Evolutionary conservation across 208 protist species (phyloP).

Genomic region (Lotmaria passim): DNA sequence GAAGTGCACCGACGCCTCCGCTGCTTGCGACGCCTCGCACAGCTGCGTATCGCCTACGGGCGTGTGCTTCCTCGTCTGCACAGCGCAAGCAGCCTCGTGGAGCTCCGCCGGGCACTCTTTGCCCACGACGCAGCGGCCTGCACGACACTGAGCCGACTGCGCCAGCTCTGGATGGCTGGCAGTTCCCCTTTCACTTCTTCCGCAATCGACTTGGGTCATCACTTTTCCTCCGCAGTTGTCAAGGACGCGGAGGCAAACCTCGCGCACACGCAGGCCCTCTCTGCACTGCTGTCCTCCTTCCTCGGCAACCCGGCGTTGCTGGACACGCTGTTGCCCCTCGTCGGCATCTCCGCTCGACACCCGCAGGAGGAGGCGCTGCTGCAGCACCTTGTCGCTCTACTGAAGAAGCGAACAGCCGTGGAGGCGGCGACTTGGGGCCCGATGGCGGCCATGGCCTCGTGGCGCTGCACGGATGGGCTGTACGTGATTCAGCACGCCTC

Average conservation of each 20-base stretch:
- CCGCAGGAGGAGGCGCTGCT: conserved; percentile 57
- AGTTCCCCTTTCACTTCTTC: neutral
- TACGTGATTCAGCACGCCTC: conserved; percentile 62
- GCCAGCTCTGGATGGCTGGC: neutral
- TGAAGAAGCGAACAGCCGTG: conserved; percentile 21
- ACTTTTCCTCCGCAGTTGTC: neutral
- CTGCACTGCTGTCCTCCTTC: conserved; percentile 22
- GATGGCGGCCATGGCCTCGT: conserved; percentile 44
- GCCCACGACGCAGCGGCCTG: conserved; percentile 24
- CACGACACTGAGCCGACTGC: conserved; percentile 11
- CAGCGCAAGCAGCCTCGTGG: conserved; percentile 22
- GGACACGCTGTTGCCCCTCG: conserved; percentile 52
- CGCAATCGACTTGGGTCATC: neutral
- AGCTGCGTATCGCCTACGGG: conserved; percentile 46
- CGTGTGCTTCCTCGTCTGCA: conserved; percentile 43
- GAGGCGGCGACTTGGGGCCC: conserved; percentile 64
- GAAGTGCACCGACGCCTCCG: conserved; percentile 45
- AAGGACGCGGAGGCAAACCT: neutral
- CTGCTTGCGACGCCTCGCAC: conserved; percentile 48
- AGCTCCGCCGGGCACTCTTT: conserved; percentile 39
- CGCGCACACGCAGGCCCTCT: neutral
- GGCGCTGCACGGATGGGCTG: conserved; percentile 52
- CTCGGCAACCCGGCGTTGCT: conserved; percentile 18
- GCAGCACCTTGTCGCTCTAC: conserved; percentile 33
- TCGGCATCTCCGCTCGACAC: conserved; percentile 42